These are phyloP conservation scores for Pigoraptor vietnamica DNA, from an alignment of 78 protist genomes.

Conservation along the genomic window DNA sequence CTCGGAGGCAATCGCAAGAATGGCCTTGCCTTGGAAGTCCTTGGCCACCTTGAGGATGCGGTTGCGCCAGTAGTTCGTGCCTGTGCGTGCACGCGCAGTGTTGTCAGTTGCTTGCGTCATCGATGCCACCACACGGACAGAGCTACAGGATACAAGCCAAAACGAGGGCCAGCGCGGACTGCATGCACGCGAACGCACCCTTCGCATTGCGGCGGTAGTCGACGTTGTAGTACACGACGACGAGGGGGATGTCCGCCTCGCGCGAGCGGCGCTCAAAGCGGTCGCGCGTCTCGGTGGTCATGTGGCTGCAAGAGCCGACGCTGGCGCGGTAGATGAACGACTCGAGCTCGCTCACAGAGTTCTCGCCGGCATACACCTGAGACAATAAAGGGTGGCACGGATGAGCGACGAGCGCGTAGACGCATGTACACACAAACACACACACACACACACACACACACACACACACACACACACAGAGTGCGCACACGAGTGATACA, in stretches of 20 bases:
- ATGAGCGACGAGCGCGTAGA: neutral
- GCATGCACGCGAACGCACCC: neutral
- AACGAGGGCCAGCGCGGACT: neutral
- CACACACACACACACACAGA: neutral
- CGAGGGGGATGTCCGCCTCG: neutral
- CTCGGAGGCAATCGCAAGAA: neutral
- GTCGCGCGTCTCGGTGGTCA: neutral
- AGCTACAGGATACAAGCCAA: neutral
- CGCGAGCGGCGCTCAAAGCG: neutral
- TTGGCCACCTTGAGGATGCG: neutral
- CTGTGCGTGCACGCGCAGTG: neutral
- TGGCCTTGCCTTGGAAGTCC: neutral
- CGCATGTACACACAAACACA: neutral
- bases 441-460: neutral
- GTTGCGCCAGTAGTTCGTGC: constrained; percentile 8
- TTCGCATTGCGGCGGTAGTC: neutral
- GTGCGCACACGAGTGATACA: no score
- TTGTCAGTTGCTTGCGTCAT: neutral
- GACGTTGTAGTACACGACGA: neutral
- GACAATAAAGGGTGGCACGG: neutral
- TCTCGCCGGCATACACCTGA: neutral
- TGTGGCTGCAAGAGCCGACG: neutral
- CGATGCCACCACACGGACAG: neutral
- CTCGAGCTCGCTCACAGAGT: neutral
- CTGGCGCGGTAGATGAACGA: neutral